phyloP scores from a whole-genome alignment of 2,329 filamentous ascomycete species.

The Aureobasidium vineae region DNA sequence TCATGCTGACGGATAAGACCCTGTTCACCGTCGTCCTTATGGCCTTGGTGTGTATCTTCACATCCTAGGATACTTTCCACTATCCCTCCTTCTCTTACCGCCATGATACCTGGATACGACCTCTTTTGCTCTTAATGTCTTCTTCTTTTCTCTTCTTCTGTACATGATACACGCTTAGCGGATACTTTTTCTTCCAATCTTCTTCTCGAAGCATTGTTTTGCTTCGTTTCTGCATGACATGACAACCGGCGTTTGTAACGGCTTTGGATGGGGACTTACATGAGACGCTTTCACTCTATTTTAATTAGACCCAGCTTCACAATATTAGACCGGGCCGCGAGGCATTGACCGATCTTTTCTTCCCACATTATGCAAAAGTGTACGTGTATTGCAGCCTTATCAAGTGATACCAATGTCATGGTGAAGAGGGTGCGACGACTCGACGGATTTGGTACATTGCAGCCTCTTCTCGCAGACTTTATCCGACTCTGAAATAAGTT shows the following conservation, averaged over 20 bases:
- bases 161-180: conserved; percentile 16
- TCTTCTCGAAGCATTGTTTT: background rate
- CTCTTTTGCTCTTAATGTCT: background rate
- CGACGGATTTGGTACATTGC: no score
- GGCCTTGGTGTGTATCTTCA: conserved; percentile 11
- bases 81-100: background rate
- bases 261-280: background rate
- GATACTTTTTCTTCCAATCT: background rate
- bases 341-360: background rate
- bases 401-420: no score
- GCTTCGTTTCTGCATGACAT: background rate
- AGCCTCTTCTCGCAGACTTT: no score
- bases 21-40: background rate
- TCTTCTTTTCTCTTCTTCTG: conserved; percentile 6
- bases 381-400: no score
- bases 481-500: no score
- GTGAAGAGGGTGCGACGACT: no score
- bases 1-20: conserved; percentile 16
- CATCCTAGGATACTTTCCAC: conserved; percentile 10
- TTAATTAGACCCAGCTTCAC: conserved; percentile 9
- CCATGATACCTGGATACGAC: background rate
- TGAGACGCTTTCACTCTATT: background rate
- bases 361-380: no score
- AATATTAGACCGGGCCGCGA: background rate
- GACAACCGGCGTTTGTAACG: background rate